Evolutionary conservation across 371 early-diverging fungal species (phyloP).

Genomic region (Mucor plumbeus): DNA sequence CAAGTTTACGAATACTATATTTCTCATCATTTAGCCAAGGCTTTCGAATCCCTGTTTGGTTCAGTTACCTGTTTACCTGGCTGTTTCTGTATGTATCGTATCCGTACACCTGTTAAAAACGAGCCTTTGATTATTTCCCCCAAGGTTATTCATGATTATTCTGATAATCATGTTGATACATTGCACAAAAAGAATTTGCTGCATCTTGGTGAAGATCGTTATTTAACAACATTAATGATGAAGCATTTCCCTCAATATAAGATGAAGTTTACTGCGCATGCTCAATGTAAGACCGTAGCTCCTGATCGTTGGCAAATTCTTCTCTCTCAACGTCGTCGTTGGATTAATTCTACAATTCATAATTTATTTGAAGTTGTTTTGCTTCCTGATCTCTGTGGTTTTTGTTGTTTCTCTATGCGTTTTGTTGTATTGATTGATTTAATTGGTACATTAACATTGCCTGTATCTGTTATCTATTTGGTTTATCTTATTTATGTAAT

Average conservation of each 20-base stretch:
- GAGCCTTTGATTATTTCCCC: slow-evolving; percentile 93
- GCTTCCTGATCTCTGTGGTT: slow-evolving; percentile 91
- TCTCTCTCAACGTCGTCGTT: slow-evolving; percentile 87
- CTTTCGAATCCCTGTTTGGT: slow-evolving; percentile 99
- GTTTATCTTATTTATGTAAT: slow-evolving; percentile 75
- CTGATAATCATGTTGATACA: slow-evolving; percentile 94
- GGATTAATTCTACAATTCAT: slow-evolving; percentile 99
- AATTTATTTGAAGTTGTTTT: slow-evolving; percentile 92
- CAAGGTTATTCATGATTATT: slow-evolving; percentile 92
- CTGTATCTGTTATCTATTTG: slow-evolving; percentile 91
- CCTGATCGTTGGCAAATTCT: slow-evolving; percentile 96
- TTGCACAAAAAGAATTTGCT: slow-evolving; percentile 93
- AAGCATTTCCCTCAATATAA: slow-evolving; percentile 98
- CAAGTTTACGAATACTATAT: slow-evolving; percentile 99
- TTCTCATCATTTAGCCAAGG: slow-evolving; percentile 97
- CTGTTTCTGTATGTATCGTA: slow-evolving; percentile 96
- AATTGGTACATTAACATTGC: slow-evolving; percentile 91
- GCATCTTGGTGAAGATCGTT: slow-evolving; percentile 83
- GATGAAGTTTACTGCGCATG: slow-evolving; percentile 96
- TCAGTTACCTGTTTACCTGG: slow-evolving; percentile 96
- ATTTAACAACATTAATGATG: slow-evolving; percentile 96
- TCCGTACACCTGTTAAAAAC: slow-evolving; percentile 83
- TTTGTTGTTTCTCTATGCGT: slow-evolving; percentile 96
- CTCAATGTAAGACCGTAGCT: slow-evolving; percentile 96
- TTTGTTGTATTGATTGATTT: slow-evolving; percentile 93